Evolutionary conservation across 768 basidiomycete species (phyloP).

Genomic region (Naganishia onofrii): DNA sequence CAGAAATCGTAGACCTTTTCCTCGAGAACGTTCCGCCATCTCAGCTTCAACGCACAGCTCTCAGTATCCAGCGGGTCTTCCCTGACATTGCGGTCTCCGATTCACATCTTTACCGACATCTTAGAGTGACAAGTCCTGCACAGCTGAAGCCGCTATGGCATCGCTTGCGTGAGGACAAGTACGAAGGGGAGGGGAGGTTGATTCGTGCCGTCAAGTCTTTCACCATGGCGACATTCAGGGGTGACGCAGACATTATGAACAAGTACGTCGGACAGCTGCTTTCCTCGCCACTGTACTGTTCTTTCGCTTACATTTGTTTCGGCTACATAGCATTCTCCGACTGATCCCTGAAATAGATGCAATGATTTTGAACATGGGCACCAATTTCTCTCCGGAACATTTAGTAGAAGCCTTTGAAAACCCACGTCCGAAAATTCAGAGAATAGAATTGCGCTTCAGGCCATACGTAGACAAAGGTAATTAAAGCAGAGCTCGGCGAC

Average conservation of each 20-base stretch:
- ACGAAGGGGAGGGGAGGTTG: conserved; percentile 3
- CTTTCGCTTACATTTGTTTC: background rate
- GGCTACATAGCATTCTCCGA: conserved; percentile 55
- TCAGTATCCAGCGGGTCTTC: conserved; percentile 65
- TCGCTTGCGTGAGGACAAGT: conserved; percentile 55
- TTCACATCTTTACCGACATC: conserved; percentile 61
- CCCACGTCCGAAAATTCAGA: conserved; percentile 57
- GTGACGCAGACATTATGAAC: conserved; percentile 71
- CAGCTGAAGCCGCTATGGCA: conserved; percentile 63
- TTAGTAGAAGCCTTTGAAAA: conserved; percentile 65
- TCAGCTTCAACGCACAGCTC: conserved; percentile 58
- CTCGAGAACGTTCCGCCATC: conserved; percentile 58
- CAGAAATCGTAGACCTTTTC: conserved; percentile 67
- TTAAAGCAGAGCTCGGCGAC: background rate
- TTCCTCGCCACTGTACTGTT: conserved; percentile 26
- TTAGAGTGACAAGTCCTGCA: conserved; percentile 57
- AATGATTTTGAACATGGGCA: conserved; percentile 69
- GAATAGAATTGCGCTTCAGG: conserved; percentile 69
- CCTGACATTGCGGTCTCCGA: conserved; percentile 63
- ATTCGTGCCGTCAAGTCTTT: conserved; percentile 16
- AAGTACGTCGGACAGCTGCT: conserved; percentile 55
- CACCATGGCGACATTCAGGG: conserved; percentile 59
- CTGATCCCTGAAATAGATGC: conserved; percentile 59
- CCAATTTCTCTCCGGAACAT: conserved; percentile 78
- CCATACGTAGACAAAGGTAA: conserved; percentile 68